Base-by-base conservation (phyloP, 139 green algal species). In the Chlorella ohadii region DNA sequence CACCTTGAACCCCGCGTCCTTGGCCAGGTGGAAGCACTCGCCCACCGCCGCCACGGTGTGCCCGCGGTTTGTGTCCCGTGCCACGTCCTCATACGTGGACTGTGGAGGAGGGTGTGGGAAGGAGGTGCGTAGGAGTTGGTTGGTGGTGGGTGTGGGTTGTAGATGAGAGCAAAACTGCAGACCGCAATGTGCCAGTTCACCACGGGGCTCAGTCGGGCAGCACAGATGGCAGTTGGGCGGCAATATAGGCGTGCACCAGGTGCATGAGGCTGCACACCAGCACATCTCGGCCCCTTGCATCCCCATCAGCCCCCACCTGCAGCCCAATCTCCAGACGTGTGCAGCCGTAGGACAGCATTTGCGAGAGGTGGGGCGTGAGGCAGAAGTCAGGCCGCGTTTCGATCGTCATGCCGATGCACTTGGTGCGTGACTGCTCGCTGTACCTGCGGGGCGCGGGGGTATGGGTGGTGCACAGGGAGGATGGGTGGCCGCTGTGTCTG, bases 351-450 rank as follows among this genome's bases (percentile, higher is more conserved):
- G 89, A 92, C 23, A 98, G 91, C 95, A 98, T 98, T 75, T 96
- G 83, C 15, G 78, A 71, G 22, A 94, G 89, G 86, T 95, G 91
- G 19, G 91, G 91, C 0, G 87, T 91, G 19, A 96, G 89, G 93
- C 95, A 98, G 91, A 97, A 98, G 90, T 98, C 95, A 15, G 96
- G 96, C 1, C 96, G 92, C 64, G 97, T 99, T 92, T 99, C 96
- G 47, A 99, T 99, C 41, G 97, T 99, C 78, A 99, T 88, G 15
- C 97, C 96, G 71, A 99, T 97, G 92, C 96, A 99, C 86, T 95
- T 96, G 56, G 93, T 98, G 59, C 89, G 90, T 28, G 82, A 89
- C 85, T 97, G 89, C 88, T 98, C 94, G 76, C 87, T 93, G 88
- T 93, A 95, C 34, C 36, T 75, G 56, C 81, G 47, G 51, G n/a